Evolutionary conservation across 139 green algal genomes (phyloP), one percentile per base, ranked within the genome.

Genomic region (Chlamydomonas incerta): DNA sequence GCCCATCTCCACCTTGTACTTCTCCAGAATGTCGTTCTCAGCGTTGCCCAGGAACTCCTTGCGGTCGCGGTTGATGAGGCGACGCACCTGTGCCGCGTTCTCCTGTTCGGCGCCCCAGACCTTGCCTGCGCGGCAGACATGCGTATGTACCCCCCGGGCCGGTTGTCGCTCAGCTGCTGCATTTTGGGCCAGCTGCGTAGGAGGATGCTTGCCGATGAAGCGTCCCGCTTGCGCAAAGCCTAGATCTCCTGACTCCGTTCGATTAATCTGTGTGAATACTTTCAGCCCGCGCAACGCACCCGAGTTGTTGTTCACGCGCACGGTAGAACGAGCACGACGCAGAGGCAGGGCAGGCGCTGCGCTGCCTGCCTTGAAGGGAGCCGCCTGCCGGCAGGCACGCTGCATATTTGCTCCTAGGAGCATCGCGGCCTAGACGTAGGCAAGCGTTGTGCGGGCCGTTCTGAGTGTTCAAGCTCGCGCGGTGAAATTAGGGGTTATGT

Each of bases 11-110:
- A 84, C 87, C 4, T 84, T 74, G 74, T 85, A 92, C 74, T 92
- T 92, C 65, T 90, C 88, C 37, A 92, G 62, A 46, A 92, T 92
- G 52, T 92, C 88, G 3, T 63, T 57, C 26, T 88, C 24, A 34
- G 58, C 26, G 63, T 94, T 94, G 15, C 93, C 93, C 66, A 95
- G 81, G 74, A 96, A 88, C 86, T 98, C 93, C 82, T 95, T 95
- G 33, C 92, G 82, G 87, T 98, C 95, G 29, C 95, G 87, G 50
- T 86, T 90, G 28, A 98, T 90, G 52, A 98, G 86, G 26, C 93
- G 91, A 71, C 92, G 90, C 26, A 97, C 95, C 74, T 96, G 92
- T 0, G 92, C 92, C 3, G 93, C 92, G 15, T 87, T 89, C 82
- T 96, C 94, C 68, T 96, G 50, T 23, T 76, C 80, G 3, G 80